Base-by-base conservation (phyloP, 1,139 yeast species). In the Kurtzmaniella quercitrusa region DNA sequence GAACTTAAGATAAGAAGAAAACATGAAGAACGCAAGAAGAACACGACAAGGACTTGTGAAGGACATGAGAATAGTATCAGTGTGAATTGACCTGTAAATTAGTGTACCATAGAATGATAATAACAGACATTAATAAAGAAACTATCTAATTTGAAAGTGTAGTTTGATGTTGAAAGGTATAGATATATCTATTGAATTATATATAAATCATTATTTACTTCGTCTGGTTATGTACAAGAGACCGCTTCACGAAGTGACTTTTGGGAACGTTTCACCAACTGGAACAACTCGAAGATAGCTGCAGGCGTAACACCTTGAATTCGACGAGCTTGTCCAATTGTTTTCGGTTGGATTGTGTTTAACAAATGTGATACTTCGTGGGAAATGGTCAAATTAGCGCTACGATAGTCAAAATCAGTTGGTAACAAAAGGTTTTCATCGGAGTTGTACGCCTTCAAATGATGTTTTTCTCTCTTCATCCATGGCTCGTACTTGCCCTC, bases 261-360 rank as follows among this genome's bases (percentile, higher is more conserved):
- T 48, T 66, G 73, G 19, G 54, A 57, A 8, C 63, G 61, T 45
- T 59, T 64, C 3, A 71, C 75, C 43, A 73, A 56, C 47, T 69
- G 71, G 50, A 79, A 84, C 37, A 85, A 69, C 53, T 84, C 90
- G 54, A 84, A 84, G 2, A 84, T 68, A 0, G 91, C 85, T 1
- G 90, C 88, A 0, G 98, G 96, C 0, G 98, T 93, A 1, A 93
- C 83, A 0, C 98, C 98, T 57, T 93, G 95, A 15, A 91, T 85
- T 52, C 98, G 74, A 57, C 96, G 75, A 0, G 98, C 98, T 59
- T 93, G 98, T 0, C 98, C 98, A 41, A 93, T 79, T 0, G 97
- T 93, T 45, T 79, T 79, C 0, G 98, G 98, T 50, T 88, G 85
- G 12, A 89, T 79, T 5, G 77, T 74, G 55, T 89, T 87, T 46